A percentile compares a stretch with the other conserved stretches of the same genome.
Evolutionary conservation across 768 basidiomycete genomes (phyloP).

Genomic region (Kwoniella botswanensis): DNA sequence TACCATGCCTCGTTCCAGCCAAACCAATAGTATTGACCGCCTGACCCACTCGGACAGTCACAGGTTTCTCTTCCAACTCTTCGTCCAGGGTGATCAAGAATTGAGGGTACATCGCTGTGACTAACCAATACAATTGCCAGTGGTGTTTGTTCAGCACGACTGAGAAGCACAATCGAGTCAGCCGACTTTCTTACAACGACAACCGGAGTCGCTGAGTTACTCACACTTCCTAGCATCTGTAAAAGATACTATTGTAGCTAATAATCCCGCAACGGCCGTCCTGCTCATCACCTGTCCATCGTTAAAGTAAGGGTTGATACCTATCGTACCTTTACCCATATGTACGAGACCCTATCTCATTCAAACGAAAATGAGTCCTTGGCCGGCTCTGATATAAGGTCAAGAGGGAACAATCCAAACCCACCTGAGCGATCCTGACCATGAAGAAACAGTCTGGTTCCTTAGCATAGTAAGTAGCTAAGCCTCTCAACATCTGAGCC

Average conservation of each 20-base stretch:
- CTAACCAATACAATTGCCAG: conserved; percentile 98
- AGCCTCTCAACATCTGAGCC: conserved; percentile 94
- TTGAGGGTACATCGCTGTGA: conserved; percentile 95
- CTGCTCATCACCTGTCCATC: conserved; percentile 89
- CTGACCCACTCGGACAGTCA: conserved; percentile 93
- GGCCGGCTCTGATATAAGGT: background rate
- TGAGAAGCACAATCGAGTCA: conserved; percentile 54
- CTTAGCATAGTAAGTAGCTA: conserved; percentile 98
- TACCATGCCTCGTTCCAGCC: conserved; percentile 82
- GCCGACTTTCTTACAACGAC: background rate
- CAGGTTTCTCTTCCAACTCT: conserved; percentile 79
- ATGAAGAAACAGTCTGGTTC: conserved; percentile 96
- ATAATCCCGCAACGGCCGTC: conserved; percentile 83
- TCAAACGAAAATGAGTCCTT: background rate
- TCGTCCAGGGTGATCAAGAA: conserved; percentile 98
- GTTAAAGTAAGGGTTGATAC: conserved; percentile 93
- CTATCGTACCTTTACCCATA: conserved; percentile 99
- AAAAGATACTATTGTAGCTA: conserved; percentile 87
- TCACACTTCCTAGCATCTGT: conserved; percentile 91
- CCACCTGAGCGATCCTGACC: conserved; percentile 77
- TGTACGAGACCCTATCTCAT: conserved; percentile 85
- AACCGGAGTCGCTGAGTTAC: conserved; percentile 55
- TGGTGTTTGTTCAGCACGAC: conserved; percentile 94
- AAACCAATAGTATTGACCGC: conserved; percentile 97
- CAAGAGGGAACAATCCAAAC: conserved; percentile 17